phyloP scores from a whole-genome alignment of 176 grass and related monocot genomes.

The Cymbopogon citratus region DNA sequence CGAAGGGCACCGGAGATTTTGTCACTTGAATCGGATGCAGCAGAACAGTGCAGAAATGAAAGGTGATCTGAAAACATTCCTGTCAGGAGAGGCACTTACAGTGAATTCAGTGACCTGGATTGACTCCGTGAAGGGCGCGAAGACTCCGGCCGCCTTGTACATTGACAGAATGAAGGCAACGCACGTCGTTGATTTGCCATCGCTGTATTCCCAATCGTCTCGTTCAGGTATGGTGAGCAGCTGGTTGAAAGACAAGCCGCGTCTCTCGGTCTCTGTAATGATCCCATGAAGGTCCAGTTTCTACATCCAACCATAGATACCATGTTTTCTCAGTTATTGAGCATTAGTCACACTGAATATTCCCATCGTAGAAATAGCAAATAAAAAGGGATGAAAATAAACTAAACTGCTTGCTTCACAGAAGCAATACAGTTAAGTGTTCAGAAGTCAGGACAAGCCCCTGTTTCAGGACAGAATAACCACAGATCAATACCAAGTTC shows the following conservation, averaged over 20 bases:
- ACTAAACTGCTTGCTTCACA: not conserved
- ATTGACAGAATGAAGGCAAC: conserved; percentile 84
- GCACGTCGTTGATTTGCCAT: conserved; percentile 92
- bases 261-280: conserved; percentile 71
- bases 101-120: conserved; percentile 99
- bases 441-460: not conserved
- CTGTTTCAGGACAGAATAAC: not conserved
- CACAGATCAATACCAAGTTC: not conserved
- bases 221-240: conserved; percentile 81
- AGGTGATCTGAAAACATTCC: not conserved
- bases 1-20: not conserved
- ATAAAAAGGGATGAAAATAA: not conserved
- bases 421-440: not conserved
- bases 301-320: conserved; percentile 31
- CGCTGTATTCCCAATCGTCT: conserved; percentile 97
- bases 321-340: not conserved
- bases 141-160: conserved; percentile 88
- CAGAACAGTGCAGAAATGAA: not conserved
- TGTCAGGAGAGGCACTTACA: conserved; percentile 32
- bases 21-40: not conserved
- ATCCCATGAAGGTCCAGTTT: conserved; percentile 78
- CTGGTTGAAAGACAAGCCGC: conserved; percentile 88
- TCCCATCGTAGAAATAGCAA: not conserved
- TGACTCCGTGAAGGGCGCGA: conserved; percentile 60
- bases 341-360: not conserved